Conservation (phyloP, 139 green algal species). For the Coelastrella sp. region DNA sequence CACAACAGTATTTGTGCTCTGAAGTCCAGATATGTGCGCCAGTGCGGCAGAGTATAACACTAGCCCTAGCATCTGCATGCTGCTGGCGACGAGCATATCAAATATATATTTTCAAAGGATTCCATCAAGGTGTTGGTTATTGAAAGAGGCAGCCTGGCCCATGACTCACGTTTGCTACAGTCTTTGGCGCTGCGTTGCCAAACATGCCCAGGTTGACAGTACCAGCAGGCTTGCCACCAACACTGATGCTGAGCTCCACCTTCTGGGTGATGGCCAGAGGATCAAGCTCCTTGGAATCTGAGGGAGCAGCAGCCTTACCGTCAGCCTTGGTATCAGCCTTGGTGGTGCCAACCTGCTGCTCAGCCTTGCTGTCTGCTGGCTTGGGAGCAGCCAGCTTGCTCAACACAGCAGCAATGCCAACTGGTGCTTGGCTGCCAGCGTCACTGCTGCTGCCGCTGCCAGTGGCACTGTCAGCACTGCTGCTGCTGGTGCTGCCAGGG, state of each 20-base stretch:
- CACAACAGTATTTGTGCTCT: background rate
- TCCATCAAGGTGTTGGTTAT: background rate
- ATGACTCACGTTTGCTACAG: conserved; percentile 88
- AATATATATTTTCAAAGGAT: background rate
- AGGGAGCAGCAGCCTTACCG: background rate
- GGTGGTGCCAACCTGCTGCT: background rate
- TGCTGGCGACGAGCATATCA: background rate
- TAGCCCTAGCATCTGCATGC: background rate
- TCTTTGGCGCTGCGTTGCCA: conserved; percentile 81
- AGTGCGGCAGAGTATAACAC: too few species aligned
- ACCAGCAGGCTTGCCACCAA: conserved; percentile 24
- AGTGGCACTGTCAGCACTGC: background rate
- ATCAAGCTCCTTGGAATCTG: background rate
- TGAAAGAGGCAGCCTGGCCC: background rate
- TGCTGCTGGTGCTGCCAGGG: background rate
- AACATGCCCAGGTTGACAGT: conserved; percentile 51
- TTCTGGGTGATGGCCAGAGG: conserved; percentile 33
- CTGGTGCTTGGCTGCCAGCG: background rate
- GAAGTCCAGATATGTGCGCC: background rate
- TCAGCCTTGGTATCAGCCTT: background rate
- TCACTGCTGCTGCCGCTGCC: background rate
- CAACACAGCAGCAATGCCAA: conserved; percentile 3
- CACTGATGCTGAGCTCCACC: conserved; percentile 24
- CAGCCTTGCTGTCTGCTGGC: background rate
- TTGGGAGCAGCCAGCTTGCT: background rate